These are phyloP conservation scores for Nephromyces sp. DNA, from an alignment of 169 alveolate species.

Conservation along the genomic window DNA sequence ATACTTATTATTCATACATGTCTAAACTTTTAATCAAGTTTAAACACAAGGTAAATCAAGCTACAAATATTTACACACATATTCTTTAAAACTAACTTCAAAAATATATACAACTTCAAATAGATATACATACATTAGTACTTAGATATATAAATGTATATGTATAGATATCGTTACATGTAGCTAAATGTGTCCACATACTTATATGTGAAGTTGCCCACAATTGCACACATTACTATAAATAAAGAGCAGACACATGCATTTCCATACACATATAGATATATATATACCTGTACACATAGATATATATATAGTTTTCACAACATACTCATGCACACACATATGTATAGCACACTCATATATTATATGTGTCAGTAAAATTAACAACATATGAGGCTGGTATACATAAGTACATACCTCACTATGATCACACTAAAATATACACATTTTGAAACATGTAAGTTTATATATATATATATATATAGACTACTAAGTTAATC, in stretches of 20 bases:
- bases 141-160: neutral
- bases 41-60: neutral
- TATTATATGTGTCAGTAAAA: neutral
- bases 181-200: too few species aligned
- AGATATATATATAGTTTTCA: neutral
- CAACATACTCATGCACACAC: neutral
- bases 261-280: neutral
- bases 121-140: neutral
- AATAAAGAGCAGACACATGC: too few species aligned
- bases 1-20: neutral
- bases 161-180: too few species aligned
- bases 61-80: neutral
- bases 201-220: too few species aligned
- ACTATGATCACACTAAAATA: neutral
- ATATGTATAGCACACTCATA: neutral
- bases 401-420: neutral
- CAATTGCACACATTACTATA: too few species aligned
- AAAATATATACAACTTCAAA: neutral
- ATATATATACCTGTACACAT: neutral
- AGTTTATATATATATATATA: constrained; percentile 16
- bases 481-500: neutral
- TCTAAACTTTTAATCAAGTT: neutral
- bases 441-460: neutral
- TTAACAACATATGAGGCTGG: neutral
- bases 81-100: neutral